A percentile compares a stretch with the other conserved stretches of the same genome.
Evolutionary conservation across 2,329 filamentous ascomycete species (phyloP).

Genomic region (Ascomycota sp.): DNA sequence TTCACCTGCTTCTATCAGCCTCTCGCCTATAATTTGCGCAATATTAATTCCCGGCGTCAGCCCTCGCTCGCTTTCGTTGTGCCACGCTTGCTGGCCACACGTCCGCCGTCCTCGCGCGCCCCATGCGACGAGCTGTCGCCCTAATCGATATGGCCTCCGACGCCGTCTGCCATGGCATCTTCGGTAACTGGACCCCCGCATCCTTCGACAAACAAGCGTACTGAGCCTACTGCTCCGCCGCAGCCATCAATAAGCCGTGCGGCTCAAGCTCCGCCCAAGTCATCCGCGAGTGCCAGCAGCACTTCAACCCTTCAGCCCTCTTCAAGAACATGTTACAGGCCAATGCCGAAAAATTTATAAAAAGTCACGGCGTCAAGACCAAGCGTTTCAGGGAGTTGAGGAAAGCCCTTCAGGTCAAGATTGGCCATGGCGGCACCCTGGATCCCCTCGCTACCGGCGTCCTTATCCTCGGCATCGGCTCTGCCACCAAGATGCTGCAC

Average conservation of each 20-base stretch:
- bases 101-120: too few relatives aligned
- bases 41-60: too few relatives aligned
- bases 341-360: constrained; percentile 33
- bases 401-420: constrained; percentile 56
- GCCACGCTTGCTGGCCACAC: too few relatives aligned
- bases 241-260: constrained; percentile 84
- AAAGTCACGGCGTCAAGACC: constrained; percentile 37
- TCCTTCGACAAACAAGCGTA: too few relatives aligned
- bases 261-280: constrained; percentile 78
- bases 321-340: constrained; percentile 60
- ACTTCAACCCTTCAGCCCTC: constrained; percentile 61
- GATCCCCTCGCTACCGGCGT: constrained; percentile 90
- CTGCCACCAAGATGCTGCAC: constrained; percentile 64
- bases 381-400: constrained; percentile 36
- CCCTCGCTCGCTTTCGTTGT: too few relatives aligned
- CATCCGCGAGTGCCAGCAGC: constrained; percentile 65
- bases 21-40: too few relatives aligned
- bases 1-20: too few relatives aligned
- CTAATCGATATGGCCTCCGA: constrained; percentile 31
- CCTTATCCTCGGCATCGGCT: constrained; percentile 70
- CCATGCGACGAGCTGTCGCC: constrained; percentile 12
- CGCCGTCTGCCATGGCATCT: constrained; percentile 33
- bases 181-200: constrained; percentile 22
- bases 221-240: not conserved
- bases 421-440: constrained; percentile 88